Evolutionary conservation across 345 rosid species (phyloP), one percentile per base, ranked within the genome.

Genomic region (Anacardium occidentale): DNA sequence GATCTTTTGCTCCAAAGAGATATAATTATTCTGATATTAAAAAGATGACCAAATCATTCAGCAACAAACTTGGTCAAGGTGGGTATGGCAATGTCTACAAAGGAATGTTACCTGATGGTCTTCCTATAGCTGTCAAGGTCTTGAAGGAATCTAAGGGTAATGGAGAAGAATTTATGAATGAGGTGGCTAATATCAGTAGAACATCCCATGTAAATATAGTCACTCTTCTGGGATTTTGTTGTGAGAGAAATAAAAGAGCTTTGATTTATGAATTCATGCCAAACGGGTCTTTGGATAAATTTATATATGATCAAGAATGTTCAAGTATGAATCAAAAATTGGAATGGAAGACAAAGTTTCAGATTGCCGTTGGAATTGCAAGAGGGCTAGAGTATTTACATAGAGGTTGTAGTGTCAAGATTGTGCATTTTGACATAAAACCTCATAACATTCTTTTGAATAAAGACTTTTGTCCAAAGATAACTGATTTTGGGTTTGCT

Each of bases 381-480:
- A 77, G 82, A 68, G 88, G 90, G 54, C 71, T 84, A n/a, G 85
- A 84, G 66, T 83, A 87, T 60, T 77, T 85, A 26, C 91, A 85
- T 58, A 7, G 74, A 10, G 91, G 89, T 9, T 87, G 89, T 77
- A 83, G 53, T 68, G 78, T 83, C 17, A 83, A 79, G 65, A 87
- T 87, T n/a, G 45, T 84, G 26, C 87, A 85, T 70, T 80, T 87
- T 7, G 87, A 85, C 25, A 83, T 82, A 8, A 85, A 87, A 40
- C 88, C 88, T 10, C 80, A 83, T 0, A 87, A 83, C 55, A 74
- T 84, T 24, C 73, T 87, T 1, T 73, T 82, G 1, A 83, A 85
- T 57, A 62, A 80, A 2, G 50, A 76, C 10, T 72, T 83, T 12
- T 50, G 18, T 15, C 86, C 89, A 1, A 85, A 85, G 42, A 82